phyloP scores from a whole-genome alignment of 75 land plant genomes.

The Cupressus sempervirens region DNA sequence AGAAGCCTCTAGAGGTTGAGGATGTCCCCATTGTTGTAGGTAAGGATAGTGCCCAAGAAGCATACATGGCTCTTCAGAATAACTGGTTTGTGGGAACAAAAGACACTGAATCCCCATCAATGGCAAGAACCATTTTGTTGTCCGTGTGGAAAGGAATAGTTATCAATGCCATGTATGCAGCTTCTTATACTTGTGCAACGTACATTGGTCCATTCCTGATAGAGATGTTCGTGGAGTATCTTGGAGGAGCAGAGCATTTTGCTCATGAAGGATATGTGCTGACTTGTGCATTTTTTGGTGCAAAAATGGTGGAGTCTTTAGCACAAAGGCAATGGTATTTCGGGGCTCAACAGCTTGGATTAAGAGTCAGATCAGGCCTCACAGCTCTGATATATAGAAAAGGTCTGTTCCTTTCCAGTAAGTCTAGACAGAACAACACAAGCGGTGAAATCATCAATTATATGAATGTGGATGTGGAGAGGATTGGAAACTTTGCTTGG shows the following conservation, averaged over 20 bases:
- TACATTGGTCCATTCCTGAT: conserved; percentile 47
- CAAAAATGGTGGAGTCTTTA: conserved; percentile 33
- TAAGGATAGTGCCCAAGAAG: conserved; percentile 22
- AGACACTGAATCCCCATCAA: conserved; percentile 6
- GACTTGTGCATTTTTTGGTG: conserved; percentile 23
- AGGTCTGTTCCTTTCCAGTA: conserved; percentile 33
- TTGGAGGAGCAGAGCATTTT: conserved; percentile 37
- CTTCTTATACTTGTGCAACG: conserved; percentile 18
- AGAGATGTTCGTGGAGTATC: conserved; percentile 44
- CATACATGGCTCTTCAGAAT: conserved; percentile 16
- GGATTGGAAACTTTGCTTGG: conserved; percentile 42
- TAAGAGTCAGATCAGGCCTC: conserved; percentile 30
- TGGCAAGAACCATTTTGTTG: conserved; percentile 17
- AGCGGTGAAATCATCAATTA: conserved; percentile 54
- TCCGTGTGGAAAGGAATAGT: conserved; percentile 28
- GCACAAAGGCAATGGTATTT: conserved; percentile 47
- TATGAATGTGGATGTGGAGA: conserved; percentile 45
- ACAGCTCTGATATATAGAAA: conserved; percentile 45
- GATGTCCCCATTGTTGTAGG: conserved; percentile 31
- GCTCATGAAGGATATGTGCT: conserved; percentile 34
- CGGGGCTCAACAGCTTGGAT: conserved; percentile 28
- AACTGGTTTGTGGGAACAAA: conserved; percentile 11
- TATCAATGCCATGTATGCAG: conserved; percentile 26
- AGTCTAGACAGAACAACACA: conserved; percentile 36
- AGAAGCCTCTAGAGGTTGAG: conserved; percentile 29